Conservation (phyloP, 2,329 filamentous ascomycete species). For the Amesomyces nigricolor region DNA sequence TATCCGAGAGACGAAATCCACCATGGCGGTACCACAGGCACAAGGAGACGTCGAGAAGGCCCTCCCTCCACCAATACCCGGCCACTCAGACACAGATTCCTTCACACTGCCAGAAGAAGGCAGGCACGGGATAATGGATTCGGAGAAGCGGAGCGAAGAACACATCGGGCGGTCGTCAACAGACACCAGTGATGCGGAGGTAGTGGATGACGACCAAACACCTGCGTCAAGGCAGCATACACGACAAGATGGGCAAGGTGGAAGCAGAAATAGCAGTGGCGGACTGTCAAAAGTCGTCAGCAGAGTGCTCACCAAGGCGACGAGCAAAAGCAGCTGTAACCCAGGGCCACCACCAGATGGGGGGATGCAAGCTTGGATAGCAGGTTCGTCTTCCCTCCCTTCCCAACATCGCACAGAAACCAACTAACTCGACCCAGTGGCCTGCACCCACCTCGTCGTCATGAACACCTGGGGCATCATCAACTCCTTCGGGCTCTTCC, state of each 20-base stretch:
- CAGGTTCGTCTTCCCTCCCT: slow-evolving; percentile 31
- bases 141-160: neutral
- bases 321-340: slow-evolving; percentile 36
- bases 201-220: slow-evolving; percentile 18
- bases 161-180: neutral
- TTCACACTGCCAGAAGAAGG: neutral
- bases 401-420: neutral
- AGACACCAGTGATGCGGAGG: slow-evolving; percentile 5
- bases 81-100: neutral
- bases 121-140: neutral
- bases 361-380: slow-evolving; percentile 43
- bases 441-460: slow-evolving; percentile 41
- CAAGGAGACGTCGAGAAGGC: neutral
- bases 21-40: neutral
- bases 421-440: slow-evolving; percentile 24
- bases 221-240: neutral
- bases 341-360: slow-evolving; percentile 48
- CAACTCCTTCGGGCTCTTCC: slow-evolving; percentile 52
- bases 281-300: slow-evolving; percentile 28
- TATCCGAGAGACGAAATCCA: too few species aligned
- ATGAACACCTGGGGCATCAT: slow-evolving; percentile 52
- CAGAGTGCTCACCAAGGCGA: slow-evolving; percentile 38
- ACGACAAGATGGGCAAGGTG: neutral
- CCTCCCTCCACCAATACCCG: neutral
- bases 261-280: neutral